Percentiles rank a stretch among this genome's conserved stretches.
Conservation (phyloP, 108 stramenopile genomes). For the Pseudonitzschia delicatissima region DNA sequence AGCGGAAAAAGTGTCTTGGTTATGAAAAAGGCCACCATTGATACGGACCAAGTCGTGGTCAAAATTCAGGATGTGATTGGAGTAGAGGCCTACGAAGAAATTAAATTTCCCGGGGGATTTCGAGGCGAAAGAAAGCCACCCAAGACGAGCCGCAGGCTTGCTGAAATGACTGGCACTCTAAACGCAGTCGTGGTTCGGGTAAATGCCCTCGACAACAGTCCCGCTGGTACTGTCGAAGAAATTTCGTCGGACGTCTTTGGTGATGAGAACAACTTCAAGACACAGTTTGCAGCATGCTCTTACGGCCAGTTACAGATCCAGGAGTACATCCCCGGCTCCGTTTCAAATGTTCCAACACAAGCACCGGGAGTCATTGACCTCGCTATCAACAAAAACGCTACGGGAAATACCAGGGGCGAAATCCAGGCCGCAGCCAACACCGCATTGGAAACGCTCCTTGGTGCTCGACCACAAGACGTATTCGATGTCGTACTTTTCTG, state of each 20-base stretch:
- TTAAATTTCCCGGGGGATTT: no score
- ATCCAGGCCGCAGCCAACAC: neutral
- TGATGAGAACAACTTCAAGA: neutral
- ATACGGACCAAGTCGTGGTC: no score
- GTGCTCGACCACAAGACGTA: neutral
- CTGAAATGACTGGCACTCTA: neutral
- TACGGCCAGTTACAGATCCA: neutral
- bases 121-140: no score
- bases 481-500: constrained; percentile 21
- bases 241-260: constrained; percentile 1
- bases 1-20: no score
- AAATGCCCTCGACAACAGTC: neutral
- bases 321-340: neutral
- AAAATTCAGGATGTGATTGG: no score
- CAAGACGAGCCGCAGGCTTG: neutral
- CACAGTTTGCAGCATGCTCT: neutral
- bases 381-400: neutral
- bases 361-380: neutral
- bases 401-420: neutral
- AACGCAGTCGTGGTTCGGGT: neutral
- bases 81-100: no score
- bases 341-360: neutral
- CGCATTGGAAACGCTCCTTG: neutral
- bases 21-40: no score
- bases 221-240: neutral